Conservation (phyloP, 2,329 filamentous ascomycete genomes). For the Alternaria sp. region DNA sequence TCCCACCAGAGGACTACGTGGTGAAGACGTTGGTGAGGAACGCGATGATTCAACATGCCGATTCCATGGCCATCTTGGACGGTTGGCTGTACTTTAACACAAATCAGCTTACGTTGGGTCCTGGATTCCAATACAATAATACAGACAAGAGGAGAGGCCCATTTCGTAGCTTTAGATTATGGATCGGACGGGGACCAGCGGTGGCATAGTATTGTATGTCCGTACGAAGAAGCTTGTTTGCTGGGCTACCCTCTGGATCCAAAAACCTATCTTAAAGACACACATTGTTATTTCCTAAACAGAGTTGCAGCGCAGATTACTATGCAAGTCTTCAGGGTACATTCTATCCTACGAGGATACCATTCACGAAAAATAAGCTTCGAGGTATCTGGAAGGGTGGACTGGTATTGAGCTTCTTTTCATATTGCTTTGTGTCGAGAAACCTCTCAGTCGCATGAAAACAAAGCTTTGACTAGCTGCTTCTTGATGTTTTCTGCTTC, state of each 20-base stretch:
- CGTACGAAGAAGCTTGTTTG: background rate
- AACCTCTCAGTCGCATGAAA: background rate
- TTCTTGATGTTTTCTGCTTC: background rate
- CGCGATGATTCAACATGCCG: slow-evolving; percentile 55
- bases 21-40: slow-evolving; percentile 53
- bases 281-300: no score
- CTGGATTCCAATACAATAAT: slow-evolving; percentile 51
- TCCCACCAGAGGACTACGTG: slow-evolving; percentile 49
- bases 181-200: slow-evolving; percentile 50
- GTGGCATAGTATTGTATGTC: slow-evolving; percentile 22
- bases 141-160: slow-evolving; percentile 49
- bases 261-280: background rate
- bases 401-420: background rate
- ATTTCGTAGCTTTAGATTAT: slow-evolving; percentile 48
- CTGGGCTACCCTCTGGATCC: background rate
- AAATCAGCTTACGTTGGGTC: slow-evolving; percentile 52
- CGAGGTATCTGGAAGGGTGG: no score
- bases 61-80: slow-evolving; percentile 52
- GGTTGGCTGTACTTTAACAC: slow-evolving; percentile 56
- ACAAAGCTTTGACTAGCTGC: background rate
- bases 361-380: no score
- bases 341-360: no score
- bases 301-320: no score
- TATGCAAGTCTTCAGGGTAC: no score
- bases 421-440: background rate